These are phyloP conservation scores for Mallotus repandus DNA, from an alignment of 441 rosid species.

Conservation along the genomic window DNA sequence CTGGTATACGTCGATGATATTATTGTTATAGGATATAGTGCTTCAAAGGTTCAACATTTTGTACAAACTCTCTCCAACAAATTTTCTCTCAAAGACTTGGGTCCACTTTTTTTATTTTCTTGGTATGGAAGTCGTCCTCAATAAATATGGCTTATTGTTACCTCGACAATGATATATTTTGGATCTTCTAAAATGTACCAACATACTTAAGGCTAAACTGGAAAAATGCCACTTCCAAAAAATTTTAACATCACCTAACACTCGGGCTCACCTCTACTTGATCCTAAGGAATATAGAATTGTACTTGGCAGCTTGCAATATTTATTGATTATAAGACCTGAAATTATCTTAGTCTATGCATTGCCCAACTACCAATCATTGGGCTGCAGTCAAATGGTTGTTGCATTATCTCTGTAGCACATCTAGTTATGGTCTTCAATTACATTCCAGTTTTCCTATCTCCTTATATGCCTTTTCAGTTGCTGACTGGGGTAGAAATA, in stretches of 20 bases:
- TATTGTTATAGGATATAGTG: fast-evolving
- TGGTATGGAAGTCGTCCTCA: neutral
- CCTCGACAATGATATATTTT: neutral
- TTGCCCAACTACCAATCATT: neutral
- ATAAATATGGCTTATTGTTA: neutral
- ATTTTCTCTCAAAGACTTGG: neutral
- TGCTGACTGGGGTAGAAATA: neutral
- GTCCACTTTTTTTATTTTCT: neutral
- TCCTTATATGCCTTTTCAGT: neutral
- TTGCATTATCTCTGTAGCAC: neutral
- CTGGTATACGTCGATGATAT: neutral
- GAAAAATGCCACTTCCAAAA: neutral
- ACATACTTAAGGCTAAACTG: neutral
- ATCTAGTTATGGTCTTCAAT: fast-evolving
- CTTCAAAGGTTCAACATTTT: fast-evolving
- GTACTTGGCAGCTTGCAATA: neutral
- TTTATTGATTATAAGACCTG: neutral
- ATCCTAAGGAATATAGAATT: neutral
- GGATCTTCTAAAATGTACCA: neutral
- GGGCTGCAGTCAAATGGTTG: neutral
- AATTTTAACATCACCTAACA: fast-evolving
- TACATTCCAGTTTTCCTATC: neutral
- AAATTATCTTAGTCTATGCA: neutral
- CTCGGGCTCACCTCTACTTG: neutral
- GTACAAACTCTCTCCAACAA: neutral